A percentile compares a stretch with the other conserved stretches of the same genome.
Conservation (phyloP, 2,329 filamentous ascomycete species). For the Colletotrichum musae region DNA sequence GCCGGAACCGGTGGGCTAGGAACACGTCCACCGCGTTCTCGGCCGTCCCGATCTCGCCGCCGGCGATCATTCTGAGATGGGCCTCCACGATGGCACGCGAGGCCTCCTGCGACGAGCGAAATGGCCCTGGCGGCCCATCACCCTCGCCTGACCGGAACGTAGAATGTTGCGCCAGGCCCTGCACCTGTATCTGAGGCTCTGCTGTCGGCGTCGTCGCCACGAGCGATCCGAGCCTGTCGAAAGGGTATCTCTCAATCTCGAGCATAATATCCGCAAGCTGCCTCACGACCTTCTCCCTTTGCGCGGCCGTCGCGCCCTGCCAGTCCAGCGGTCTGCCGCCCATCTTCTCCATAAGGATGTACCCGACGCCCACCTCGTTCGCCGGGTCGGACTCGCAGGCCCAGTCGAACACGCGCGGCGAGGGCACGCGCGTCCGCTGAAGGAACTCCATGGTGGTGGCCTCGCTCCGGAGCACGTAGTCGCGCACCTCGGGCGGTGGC, state of each 20-base stretch:
- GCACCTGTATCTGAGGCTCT: no score
- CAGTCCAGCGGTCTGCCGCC: constrained; percentile 52
- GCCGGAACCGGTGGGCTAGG: background rate
- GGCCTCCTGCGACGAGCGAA: background rate
- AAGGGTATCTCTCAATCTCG: constrained; percentile 51
- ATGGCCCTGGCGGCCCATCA: background rate
- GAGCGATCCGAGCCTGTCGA: constrained; percentile 42
- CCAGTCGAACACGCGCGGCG: constrained; percentile 44
- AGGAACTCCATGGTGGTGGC: constrained; percentile 47
- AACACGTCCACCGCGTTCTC: background rate
- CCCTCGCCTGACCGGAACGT: background rate
- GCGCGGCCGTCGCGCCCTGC: constrained; percentile 46
- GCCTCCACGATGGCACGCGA: background rate
- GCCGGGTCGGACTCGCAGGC: constrained; percentile 47
- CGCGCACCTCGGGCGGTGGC: constrained; percentile 44
- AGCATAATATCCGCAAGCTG: constrained; percentile 51
- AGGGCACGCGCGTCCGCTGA: constrained; percentile 22
- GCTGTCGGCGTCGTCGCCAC: no score
- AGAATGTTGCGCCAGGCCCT: background rate
- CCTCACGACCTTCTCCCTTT: constrained; percentile 50
- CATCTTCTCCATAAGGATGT: constrained; percentile 60
- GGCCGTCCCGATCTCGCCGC: background rate
- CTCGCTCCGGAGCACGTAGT: constrained; percentile 47
- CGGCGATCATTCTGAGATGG: background rate
- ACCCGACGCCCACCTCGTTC: constrained; percentile 54